These are phyloP conservation scores for Yamadazyma atlantica DNA, from an alignment of 1,139 yeast genomes.

Conservation along the genomic window DNA sequence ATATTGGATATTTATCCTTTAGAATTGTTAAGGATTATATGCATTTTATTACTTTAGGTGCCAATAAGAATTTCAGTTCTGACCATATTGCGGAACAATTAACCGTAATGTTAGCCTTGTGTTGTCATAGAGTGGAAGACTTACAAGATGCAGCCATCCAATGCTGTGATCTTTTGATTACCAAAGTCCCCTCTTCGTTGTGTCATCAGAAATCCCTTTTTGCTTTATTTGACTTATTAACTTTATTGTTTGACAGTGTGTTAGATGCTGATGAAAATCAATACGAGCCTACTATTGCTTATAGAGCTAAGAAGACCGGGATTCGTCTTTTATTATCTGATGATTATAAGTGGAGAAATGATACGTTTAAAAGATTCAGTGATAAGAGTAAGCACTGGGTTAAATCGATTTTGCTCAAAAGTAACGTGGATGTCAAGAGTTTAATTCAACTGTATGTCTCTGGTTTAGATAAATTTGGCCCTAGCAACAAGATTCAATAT, in stretches of 20 bases:
- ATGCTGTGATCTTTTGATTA: constrained; percentile 71
- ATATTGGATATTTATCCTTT: constrained; percentile 64
- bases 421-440: constrained; percentile 74
- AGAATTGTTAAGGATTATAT: constrained; percentile 61
- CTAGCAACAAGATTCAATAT: constrained; percentile 49
- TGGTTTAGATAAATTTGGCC: constrained; percentile 34
- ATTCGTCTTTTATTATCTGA: constrained; percentile 71
- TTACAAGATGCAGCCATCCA: constrained; percentile 81
- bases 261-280: constrained; percentile 81
- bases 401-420: constrained; percentile 47
- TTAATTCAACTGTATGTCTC: constrained; percentile 73
- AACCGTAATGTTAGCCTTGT: constrained; percentile 61
- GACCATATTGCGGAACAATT: constrained; percentile 69
- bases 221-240: constrained; percentile 76
- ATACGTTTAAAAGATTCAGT: constrained; percentile 62
- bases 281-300: constrained; percentile 78
- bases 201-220: constrained; percentile 74
- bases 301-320: constrained; percentile 57
- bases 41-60: constrained; percentile 43
- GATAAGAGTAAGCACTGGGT: constrained; percentile 70
- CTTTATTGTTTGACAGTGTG: constrained; percentile 74
- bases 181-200: constrained; percentile 73
- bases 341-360: constrained; percentile 72
- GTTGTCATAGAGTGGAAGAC: constrained; percentile 76
- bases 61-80: constrained; percentile 52